These are phyloP conservation scores for Lasiodiplodia sp. DNA, from an alignment of 2,329 filamentous ascomycete genomes.

Conservation along the genomic window DNA sequence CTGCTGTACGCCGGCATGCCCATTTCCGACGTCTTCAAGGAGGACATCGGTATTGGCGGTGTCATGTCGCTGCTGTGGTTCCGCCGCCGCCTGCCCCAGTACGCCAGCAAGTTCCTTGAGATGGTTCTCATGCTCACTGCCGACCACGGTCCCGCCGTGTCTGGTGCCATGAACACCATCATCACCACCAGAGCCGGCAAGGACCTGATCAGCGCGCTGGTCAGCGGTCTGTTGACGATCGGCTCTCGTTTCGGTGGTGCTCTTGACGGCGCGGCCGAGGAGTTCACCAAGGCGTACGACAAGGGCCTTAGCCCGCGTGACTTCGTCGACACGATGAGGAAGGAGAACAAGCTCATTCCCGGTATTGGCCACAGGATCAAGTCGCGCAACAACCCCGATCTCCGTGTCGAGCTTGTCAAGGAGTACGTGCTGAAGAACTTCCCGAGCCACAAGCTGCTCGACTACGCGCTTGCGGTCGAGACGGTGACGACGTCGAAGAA, in stretches of 20 bases:
- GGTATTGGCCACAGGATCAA: slow-evolving; percentile 99
- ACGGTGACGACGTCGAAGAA: slow-evolving; percentile 99
- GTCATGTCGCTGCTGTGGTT: slow-evolving; percentile 99
- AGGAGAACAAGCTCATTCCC: slow-evolving; percentile 99
- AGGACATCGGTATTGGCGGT: slow-evolving; percentile 99
- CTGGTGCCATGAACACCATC: slow-evolving; percentile 99
- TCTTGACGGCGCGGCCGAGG: slow-evolving; percentile 94
- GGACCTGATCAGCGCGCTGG: slow-evolving; percentile 94
- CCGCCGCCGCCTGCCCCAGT: slow-evolving; percentile 93
- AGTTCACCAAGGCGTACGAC: slow-evolving; percentile 98
- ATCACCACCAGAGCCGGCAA: slow-evolving; percentile 99
- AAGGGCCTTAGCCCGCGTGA: slow-evolving; percentile 98
- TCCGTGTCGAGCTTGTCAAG: slow-evolving; percentile 99
- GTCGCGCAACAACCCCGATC: slow-evolving; percentile 99
- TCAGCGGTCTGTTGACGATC: slow-evolving; percentile 96
- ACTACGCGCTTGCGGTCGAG: slow-evolving; percentile 98
- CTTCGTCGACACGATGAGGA: slow-evolving; percentile 98
- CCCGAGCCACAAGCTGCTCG: slow-evolving; percentile 96
- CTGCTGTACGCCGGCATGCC: slow-evolving; percentile 99
- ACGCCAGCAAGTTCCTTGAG: slow-evolving; percentile 98
- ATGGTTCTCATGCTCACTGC: slow-evolving; percentile 99
- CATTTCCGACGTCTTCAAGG: slow-evolving; percentile 99
- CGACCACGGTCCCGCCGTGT: slow-evolving; percentile 98
- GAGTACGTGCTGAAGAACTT: slow-evolving; percentile 98
- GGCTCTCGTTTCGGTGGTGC: slow-evolving; percentile 98